Base-by-base conservation (phyloP, 805 yeast species). In the Saccharomyces eubayanus region DNA sequence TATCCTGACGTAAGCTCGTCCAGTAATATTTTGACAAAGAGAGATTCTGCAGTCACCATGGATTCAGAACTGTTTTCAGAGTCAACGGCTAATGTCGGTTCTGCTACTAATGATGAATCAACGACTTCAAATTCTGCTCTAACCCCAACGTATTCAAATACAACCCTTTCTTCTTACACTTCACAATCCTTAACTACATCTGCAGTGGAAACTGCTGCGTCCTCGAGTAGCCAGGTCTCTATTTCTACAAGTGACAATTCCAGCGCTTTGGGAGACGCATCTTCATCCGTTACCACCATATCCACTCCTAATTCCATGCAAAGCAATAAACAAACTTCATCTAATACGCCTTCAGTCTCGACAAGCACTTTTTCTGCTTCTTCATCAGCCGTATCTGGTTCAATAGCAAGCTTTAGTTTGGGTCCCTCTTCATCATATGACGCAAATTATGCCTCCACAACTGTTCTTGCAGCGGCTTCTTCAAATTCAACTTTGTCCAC, bases 1-100 rank as follows among this genome's bases (percentile, higher is more conserved):
- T 55, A 56, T 46, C 55, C 59, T 14, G 16, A 24, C 5, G 43
- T 16, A 16, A 16, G 11, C 8, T 16, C 43, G 8, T 16, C 43
- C 6, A 24, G 5, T 2, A 36, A 16, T 8, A 16, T 16, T 36
- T n/a, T 36, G 20, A 16, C 5, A 16, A 51, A 47, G 24, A 46
- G 59, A 50, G 62, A 61, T 49, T 48, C 51, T 20, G 52, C 58
- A n/a, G 50, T 56, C 14, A 51, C 48, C 3, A 53, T 59, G n/a
- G 54, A 53, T 6, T 50, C 58, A 2, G 50, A 48, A 11, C 54
- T 57, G 4, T 49, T 36, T 40, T 52, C 54, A 20, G 50, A 46
- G 28, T 29, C 57, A 6, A 16, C 40, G 6, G 47, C 59, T 11
- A 57, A 58, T 41, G 31, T 55, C 29, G 56, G 31, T 10, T 14